Base-by-base conservation (phyloP, 2,329 filamentous ascomycete species). In the Talaromyces funiculosus region DNA sequence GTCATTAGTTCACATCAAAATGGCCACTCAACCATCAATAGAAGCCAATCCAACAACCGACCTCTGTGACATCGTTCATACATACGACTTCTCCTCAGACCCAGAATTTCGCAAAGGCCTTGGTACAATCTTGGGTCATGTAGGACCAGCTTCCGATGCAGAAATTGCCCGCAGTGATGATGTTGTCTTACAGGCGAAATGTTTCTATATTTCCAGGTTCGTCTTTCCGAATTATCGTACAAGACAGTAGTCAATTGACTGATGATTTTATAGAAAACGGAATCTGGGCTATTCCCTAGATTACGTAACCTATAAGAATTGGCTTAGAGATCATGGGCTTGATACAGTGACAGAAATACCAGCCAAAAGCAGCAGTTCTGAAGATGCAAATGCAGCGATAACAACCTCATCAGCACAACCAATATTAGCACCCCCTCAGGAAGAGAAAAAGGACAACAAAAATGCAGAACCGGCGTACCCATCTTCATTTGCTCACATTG, bases 401-500 rank as follows among this genome's bases (percentile, higher is more conserved):
- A 40, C 40, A 55, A 53, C 58, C 9, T 33, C 61, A 16, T 47
- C 29, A 33, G 35, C 47, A 35, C 47, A 51, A 22, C 8, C 60
- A 29, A 47, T 64, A 38, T 56, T 29, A 14, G n/a, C 59, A 29
- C 57, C 33, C 60, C 9, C 29, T 22, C 29, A 35, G 35, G 47
- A 51, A 16, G 47, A 22, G n/a, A 57, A n/a, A 45, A 67, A 29
- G 16, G 56, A 38, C 24, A 62, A 66, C 51, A 38, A 80, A 84
- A 49, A 88, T 31, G 53, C 65, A n/a, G 70, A 75, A 37, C 73
- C 90, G 38, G 83, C 85, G 0, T 96, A 96, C 68, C 92, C 92
- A 3, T 87, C 86, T 53, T 88, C 86, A 1, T 96, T 97, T 73
- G 88, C 90, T 7, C 86, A 93, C 65, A 91, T 97, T 63, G 87